Conservation (phyloP, 1,284 basidiomycete species). For the Apiotrichum laibachii region DNA sequence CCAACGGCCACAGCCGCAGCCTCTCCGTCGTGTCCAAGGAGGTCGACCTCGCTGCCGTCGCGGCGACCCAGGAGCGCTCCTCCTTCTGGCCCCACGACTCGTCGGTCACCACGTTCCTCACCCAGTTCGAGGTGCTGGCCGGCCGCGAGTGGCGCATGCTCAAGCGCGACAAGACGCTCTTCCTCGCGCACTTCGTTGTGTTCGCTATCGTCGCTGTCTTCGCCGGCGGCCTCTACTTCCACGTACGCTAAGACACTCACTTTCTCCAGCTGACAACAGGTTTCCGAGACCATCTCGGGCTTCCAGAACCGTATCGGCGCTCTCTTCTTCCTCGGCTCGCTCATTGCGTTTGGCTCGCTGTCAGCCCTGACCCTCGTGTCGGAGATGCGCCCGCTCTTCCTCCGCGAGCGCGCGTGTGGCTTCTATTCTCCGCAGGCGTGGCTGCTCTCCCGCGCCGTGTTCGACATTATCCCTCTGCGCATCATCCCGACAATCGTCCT, state of each 20-base stretch:
- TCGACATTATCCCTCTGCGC: conserved; percentile 92
- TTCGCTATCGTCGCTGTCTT: conserved; percentile 74
- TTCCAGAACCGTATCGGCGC: conserved; percentile 88
- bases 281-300: conserved; percentile 68
- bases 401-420: conserved; percentile 68
- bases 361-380: conserved; percentile 83
- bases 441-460: conserved; percentile 95
- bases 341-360: conserved; percentile 80
- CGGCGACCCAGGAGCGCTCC: neutral
- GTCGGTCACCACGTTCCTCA: conserved; percentile 68
- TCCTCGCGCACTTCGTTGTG: conserved; percentile 70
- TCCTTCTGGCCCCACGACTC: conserved; percentile 14
- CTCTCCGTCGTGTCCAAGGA: neutral
- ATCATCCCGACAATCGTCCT: conserved; percentile 91
- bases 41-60: conserved; percentile 20
- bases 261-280: conserved; percentile 62
- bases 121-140: conserved; percentile 74
- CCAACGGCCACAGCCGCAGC: neutral
- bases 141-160: conserved; percentile 79
- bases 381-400: conserved; percentile 73
- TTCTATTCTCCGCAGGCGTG: conserved; percentile 62
- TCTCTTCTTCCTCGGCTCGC: conserved; percentile 81
- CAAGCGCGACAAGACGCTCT: conserved; percentile 71
- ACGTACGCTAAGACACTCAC: conserved; percentile 53
- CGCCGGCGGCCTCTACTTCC: conserved; percentile 74